Evolutionary conservation across 2,329 filamentous ascomycete genomes (phyloP), one percentile per base, ranked within the genome.

Genomic region (Diatrype stigma): DNA sequence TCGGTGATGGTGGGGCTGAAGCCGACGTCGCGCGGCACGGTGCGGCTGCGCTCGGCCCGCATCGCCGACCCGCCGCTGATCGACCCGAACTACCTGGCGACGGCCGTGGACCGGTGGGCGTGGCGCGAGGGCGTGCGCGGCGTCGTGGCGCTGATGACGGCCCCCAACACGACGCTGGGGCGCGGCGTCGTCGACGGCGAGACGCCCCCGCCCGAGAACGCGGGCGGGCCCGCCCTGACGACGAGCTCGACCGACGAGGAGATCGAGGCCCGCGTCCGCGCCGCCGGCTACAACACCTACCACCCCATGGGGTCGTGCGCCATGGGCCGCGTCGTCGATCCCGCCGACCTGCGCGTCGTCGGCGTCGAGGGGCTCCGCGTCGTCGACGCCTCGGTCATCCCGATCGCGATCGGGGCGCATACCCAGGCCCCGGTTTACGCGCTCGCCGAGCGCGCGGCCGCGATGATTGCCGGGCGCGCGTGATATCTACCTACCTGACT

Each of bases 371-470:
- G 14, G 2, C 58, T 70, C 2, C 51, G 65, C 5, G 62, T 69
- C 3, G 64, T 68, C 8, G 67, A 70, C 55, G 66, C 66, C 14
- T 68, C 65, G 3, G 56, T 69, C 11, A 51, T 70, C 32, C 67
- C 67, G 6, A 48, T 65, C 11, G 57, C 61, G 4, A 50, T 69
- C 14, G 61, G 60, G 30, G 63, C 60, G 10, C 63, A 68, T 50
- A 57, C 63, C 3, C 62, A 67, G 42, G 60, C 61, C 0, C 58
- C 64, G 2, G 46, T 69, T 5, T 70, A 70, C 55, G 67, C 64
- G 6, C 54, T 69, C 7, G 58, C 63, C 2, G 66, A 69, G 47
- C 64, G 68, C 30, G 65, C 65, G 21, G 66, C 63, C 32, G 57
- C 50, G 19, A 60, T 62, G 7, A 61, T 63, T 42, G 16, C 11